A percentile compares a stretch with the other conserved stretches of the same genome.
Evolutionary conservation across 495 filamentous ascomycete species (phyloP).

Genomic region (Aspergillus leporis): DNA sequence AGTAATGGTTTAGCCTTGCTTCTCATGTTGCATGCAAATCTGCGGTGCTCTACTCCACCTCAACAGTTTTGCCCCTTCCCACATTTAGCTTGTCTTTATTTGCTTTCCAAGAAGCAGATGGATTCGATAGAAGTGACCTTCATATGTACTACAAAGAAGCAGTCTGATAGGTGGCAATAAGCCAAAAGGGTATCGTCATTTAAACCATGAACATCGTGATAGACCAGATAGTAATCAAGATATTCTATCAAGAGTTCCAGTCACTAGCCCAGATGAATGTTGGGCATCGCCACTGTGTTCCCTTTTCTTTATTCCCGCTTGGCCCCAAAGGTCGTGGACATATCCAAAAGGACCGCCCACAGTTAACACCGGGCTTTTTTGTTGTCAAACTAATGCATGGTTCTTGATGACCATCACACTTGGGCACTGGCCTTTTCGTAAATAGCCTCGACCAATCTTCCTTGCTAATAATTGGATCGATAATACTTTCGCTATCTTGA

Average conservation of each 20-base stretch:
- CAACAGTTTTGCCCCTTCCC: no score
- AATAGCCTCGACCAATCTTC: constrained; percentile 88
- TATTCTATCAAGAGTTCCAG: constrained; percentile 52
- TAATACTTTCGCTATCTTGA: constrained; percentile 37
- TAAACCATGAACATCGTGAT: neutral
- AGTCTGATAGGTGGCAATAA: no score
- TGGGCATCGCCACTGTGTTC: constrained; percentile 78
- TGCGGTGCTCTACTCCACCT: no score
- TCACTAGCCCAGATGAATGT: constrained; percentile 93
- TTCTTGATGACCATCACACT: constrained; percentile 81
- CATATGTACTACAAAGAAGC: no score
- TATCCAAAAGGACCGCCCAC: constrained; percentile 83
- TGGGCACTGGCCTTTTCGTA: constrained; percentile 68
- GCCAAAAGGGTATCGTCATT: no score
- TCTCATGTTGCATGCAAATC: no score
- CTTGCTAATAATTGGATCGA: constrained; percentile 73
- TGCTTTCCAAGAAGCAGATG: no score
- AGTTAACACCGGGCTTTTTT: constrained; percentile 85
- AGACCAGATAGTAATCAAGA: constrained; percentile 1
- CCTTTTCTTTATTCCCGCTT: constrained; percentile 75
- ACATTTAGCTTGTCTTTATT: no score
- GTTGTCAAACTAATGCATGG: constrained; percentile 78
- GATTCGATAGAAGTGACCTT: no score
- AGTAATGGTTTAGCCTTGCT: no score
- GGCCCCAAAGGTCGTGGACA: constrained; percentile 81